Percentiles rank a stretch among this genome's conserved stretches.
Evolutionary conservation across 2,329 filamentous ascomycete genomes (phyloP).

Genomic region (Colletotrichum tofieldiae): DNA sequence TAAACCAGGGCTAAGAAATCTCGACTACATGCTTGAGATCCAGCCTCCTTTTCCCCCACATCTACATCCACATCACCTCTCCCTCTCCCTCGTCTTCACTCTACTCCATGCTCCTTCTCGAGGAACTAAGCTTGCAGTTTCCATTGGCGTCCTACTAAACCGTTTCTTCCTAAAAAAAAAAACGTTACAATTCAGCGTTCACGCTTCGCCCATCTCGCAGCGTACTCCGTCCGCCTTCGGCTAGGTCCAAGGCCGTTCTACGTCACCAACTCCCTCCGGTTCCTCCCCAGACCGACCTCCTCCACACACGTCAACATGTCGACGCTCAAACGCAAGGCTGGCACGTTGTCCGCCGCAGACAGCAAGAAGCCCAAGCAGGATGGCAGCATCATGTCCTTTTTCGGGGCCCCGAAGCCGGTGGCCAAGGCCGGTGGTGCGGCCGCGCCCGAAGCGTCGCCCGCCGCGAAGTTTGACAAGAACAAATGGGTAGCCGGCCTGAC

Average conservation of each 20-base stretch:
- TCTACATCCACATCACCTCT: background rate
- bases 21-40: constrained; percentile 20
- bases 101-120: background rate
- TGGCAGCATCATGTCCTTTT: constrained; percentile 91
- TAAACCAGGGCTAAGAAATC: constrained; percentile 24
- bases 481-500: constrained; percentile 89
- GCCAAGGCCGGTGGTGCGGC: constrained; percentile 46
- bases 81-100: background rate
- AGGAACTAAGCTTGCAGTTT: background rate
- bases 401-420: constrained; percentile 76
- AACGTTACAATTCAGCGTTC: constrained; percentile 17
- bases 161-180: background rate
- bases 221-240: constrained; percentile 9
- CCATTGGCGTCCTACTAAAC: constrained; percentile 15
- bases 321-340: constrained; percentile 78
- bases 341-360: constrained; percentile 60
- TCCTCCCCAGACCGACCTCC: background rate
- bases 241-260: constrained; percentile 21
- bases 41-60: constrained; percentile 22
- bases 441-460: constrained; percentile 49
- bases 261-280: constrained; percentile 11
- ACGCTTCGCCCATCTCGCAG: background rate
- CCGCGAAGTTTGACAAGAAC: constrained; percentile 84
- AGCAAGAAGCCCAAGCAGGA: constrained; percentile 82
- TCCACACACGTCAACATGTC: constrained; percentile 58